These are phyloP conservation scores for Melanogaster broomeanus DNA, from an alignment of 768 basidiomycete genomes.

Conservation along the genomic window DNA sequence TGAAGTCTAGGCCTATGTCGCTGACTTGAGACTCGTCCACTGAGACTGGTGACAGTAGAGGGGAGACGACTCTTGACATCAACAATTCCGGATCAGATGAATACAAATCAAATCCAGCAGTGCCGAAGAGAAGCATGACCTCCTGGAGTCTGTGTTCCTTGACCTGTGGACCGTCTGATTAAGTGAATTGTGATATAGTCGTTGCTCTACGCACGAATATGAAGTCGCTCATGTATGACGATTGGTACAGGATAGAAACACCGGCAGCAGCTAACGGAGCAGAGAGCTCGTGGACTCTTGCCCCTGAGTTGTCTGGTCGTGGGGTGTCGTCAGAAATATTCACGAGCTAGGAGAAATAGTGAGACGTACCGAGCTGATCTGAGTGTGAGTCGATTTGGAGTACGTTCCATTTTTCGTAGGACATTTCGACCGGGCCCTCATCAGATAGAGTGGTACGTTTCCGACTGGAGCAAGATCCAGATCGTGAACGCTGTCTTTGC, in stretches of 20 bases:
- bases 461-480: slow-evolving; percentile 36
- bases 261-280: slow-evolving; percentile 74
- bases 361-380: slow-evolving; percentile 58
- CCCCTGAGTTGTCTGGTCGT: slow-evolving; percentile 61
- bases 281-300: slow-evolving; percentile 74
- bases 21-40: slow-evolving; percentile 30
- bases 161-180: slow-evolving; percentile 43
- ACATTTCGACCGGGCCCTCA: slow-evolving; percentile 62
- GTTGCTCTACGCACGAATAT: slow-evolving; percentile 60
- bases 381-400: slow-evolving; percentile 82
- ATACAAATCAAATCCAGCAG: slow-evolving; percentile 68
- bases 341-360: not conserved
- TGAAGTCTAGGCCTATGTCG: slow-evolving; percentile 31
- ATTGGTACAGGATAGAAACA: slow-evolving; percentile 82
- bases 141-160: slow-evolving; percentile 65
- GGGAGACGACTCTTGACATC: slow-evolving; percentile 30
- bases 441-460: slow-evolving; percentile 27
- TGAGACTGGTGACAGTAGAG: slow-evolving; percentile 33
- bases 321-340: slow-evolving; percentile 6
- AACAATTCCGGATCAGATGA: slow-evolving; percentile 44
- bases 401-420: slow-evolving; percentile 75
- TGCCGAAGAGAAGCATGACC: slow-evolving; percentile 57
- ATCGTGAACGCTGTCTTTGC: slow-evolving; percentile 43
- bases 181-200: not conserved
- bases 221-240: slow-evolving; percentile 81